phyloP scores from a whole-genome alignment of 2,329 filamentous ascomycete species.

The Phaeosphaeria sp. region DNA sequence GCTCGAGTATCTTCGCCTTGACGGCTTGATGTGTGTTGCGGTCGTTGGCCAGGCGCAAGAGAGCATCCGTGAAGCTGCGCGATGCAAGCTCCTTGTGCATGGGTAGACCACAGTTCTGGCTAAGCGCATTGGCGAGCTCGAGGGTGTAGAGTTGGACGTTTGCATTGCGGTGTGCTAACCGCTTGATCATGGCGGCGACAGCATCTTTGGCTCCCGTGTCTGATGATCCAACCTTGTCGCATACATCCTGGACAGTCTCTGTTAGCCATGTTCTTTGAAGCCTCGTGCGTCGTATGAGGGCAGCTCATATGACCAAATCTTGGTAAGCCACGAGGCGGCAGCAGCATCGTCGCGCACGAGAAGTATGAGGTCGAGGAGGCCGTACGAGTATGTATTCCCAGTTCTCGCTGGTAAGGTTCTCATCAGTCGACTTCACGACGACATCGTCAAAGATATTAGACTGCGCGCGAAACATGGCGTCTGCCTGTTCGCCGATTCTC shows the following conservation, averaged over 20 bases:
- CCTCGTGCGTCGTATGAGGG: background rate
- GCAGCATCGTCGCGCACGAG: background rate
- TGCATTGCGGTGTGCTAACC: conserved; percentile 89
- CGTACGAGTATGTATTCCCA: conserved; percentile 72
- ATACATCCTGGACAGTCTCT: conserved; percentile 58
- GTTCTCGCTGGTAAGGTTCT: conserved; percentile 89
- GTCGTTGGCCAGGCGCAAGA: conserved; percentile 89
- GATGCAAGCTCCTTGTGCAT: conserved; percentile 91
- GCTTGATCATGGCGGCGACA: conserved; percentile 88
- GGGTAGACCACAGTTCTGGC: conserved; percentile 85
- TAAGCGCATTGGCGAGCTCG: conserved; percentile 85
- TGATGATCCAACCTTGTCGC: conserved; percentile 62
- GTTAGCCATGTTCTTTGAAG: background rate
- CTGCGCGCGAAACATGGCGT: conserved; percentile 58
- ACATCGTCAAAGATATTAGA: conserved; percentile 74
- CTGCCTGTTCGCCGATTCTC: conserved; percentile 14
- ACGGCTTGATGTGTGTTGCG: conserved; percentile 95
- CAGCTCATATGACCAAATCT: background rate
- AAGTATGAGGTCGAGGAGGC: background rate
- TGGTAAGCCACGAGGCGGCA: background rate
- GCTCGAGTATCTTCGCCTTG: conserved; percentile 94
- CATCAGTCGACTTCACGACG: conserved; percentile 87
- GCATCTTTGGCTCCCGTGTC: conserved; percentile 76
- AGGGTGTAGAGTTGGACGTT: conserved; percentile 96
- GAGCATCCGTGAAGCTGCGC: conserved; percentile 90